A percentile compares a stretch with the other conserved stretches of the same genome.
phyloP scores from a whole-genome alignment of 306 rosid genomes.

The Mimosa bimucronata region DNA sequence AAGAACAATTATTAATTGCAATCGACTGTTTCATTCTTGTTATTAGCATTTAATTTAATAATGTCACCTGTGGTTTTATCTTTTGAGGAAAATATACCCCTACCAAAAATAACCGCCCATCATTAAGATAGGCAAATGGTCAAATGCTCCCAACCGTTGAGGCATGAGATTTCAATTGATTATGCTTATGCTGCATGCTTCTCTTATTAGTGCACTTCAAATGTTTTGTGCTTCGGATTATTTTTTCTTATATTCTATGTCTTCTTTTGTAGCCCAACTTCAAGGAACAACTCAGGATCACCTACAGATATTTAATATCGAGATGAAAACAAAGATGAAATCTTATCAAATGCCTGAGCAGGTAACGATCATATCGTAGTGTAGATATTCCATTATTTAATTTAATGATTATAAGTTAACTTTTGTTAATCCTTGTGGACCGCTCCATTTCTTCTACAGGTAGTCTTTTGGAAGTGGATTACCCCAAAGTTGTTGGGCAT shows the following conservation, averaged over 20 bases:
- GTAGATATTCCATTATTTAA: background rate
- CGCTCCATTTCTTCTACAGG: slow-evolving; percentile 52
- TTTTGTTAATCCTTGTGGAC: slow-evolving; percentile 9
- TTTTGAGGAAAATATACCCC: background rate
- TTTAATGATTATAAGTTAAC: slow-evolving; percentile 15
- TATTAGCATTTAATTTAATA: slow-evolving; percentile 15
- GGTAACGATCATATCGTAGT: slow-evolving; percentile 52
- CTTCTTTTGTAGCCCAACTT: slow-evolving; percentile 73
- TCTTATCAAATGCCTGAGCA: slow-evolving; percentile 99
- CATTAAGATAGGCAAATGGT: slow-evolving; percentile 32
- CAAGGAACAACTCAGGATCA: slow-evolving; percentile 99
- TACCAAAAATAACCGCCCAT: slow-evolving; percentile 2
- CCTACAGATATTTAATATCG: slow-evolving; percentile 95
- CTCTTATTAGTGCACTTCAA: slow-evolving; percentile 36
- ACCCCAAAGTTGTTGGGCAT: slow-evolving; percentile 86
- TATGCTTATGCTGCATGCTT: slow-evolving; percentile 13
- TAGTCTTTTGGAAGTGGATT: slow-evolving; percentile 99
- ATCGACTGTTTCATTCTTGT: slow-evolving; percentile 7
- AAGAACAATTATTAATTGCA: slow-evolving; percentile 34
- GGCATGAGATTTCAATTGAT: slow-evolving; percentile 27
- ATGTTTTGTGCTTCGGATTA: slow-evolving; percentile 33
- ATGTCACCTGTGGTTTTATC: background rate
- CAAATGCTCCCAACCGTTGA: slow-evolving; percentile 30
- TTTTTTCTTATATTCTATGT: slow-evolving; percentile 36
- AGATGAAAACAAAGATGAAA: slow-evolving; percentile 92